Evolutionary conservation across 345 rosid species (phyloP).

Genomic region (Zanthoxylum bungeanum): DNA sequence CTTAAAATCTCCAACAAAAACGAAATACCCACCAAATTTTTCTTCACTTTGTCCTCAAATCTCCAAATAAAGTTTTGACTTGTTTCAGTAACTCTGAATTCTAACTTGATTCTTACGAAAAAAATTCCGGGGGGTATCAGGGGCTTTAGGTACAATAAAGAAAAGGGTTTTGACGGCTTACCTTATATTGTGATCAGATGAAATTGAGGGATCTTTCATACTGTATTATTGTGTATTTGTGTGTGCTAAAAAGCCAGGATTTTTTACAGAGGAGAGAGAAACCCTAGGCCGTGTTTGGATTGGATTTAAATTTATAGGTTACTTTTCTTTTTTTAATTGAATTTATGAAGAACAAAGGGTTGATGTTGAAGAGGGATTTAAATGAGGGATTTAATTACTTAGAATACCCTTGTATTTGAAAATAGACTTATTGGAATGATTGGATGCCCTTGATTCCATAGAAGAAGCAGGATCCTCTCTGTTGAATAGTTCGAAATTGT

Average conservation of each 20-base stretch:
- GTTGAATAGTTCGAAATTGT: no score
- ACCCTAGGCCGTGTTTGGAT: slow-evolving; percentile 8
- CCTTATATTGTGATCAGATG: slow-evolving; percentile 19
- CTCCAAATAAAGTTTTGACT: neutral
- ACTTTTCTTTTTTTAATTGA: no score
- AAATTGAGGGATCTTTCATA: slow-evolving; percentile 11
- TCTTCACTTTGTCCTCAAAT: neutral
- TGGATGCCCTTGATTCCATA: neutral
- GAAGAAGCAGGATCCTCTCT: no score
- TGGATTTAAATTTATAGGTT: slow-evolving; percentile 19
- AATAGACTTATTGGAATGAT: neutral
- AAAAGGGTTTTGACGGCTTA: slow-evolving; percentile 16
- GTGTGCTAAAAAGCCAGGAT: slow-evolving; percentile 8
- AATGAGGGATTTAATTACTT: neutral
- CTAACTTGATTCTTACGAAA: neutral
- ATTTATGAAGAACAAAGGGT: neutral
- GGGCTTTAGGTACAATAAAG: neutral
- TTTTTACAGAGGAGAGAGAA: neutral
- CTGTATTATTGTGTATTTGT: neutral
- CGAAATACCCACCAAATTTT: neutral
- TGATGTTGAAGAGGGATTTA: neutral
- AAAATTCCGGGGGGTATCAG: neutral
- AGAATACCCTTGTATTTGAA: neutral
- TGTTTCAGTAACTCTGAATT: neutral
- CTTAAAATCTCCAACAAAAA: neutral